phyloP scores from a whole-genome alignment of 768 basidiomycete species.

The Sporobolomyces phaffii region DNA sequence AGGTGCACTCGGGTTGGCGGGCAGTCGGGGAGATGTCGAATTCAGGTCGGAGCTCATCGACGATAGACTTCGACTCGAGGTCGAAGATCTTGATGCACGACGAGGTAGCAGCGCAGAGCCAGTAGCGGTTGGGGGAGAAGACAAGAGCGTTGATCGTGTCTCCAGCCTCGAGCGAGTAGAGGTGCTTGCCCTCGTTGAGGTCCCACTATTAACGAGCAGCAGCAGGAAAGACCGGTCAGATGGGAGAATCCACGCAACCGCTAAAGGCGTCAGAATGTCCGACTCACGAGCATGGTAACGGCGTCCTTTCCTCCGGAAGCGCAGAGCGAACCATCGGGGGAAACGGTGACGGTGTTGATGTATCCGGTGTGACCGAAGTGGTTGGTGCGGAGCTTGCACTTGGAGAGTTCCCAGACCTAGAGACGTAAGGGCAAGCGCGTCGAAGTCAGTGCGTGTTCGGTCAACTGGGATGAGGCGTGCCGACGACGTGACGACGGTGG shows the following conservation, averaged over 20 bases:
- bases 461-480: too few species aligned
- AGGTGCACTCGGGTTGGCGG: slow-evolving; percentile 61
- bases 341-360: slow-evolving; percentile 97
- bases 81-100: slow-evolving; percentile 99
- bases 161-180: slow-evolving; percentile 98
- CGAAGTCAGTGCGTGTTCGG: too few species aligned
- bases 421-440: background rate
- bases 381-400: slow-evolving; percentile 99
- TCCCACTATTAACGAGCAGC: slow-evolving; percentile 59
- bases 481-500: too few species aligned
- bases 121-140: slow-evolving; percentile 99
- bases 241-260: too few species aligned
- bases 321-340: slow-evolving; percentile 96
- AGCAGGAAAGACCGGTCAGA: too few species aligned
- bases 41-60: slow-evolving; percentile 96
- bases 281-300: slow-evolving; percentile 70
- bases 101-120: slow-evolving; percentile 96
- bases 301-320: slow-evolving; percentile 99
- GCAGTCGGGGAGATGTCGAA: slow-evolving; percentile 71
- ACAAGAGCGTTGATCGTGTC: slow-evolving; percentile 98
- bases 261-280: too few species aligned
- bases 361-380: slow-evolving; percentile 99
- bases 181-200: slow-evolving; percentile 99
- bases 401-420: slow-evolving; percentile 98
- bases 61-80: slow-evolving; percentile 78